Evolutionary conservation across 192 early-diverging fungal genomes (phyloP), one percentile per base, ranked within the genome.

Genomic region (Mortierella alpina): DNA sequence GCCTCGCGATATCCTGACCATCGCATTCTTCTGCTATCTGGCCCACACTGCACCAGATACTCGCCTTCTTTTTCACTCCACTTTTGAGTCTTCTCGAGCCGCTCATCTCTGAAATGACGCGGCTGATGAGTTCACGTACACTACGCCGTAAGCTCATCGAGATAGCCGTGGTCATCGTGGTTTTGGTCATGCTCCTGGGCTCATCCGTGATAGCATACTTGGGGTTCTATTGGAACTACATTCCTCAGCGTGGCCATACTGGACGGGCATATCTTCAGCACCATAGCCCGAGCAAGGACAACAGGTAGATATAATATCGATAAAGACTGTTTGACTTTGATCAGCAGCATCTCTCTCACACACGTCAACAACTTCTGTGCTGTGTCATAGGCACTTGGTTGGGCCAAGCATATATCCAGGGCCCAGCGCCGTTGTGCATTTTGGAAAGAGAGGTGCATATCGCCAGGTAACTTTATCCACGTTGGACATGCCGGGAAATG

Each of bases 151-250:
- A 41, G 22, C 63, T 61, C 48, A 55, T 82, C 22, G 68, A 82
- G 50, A 31, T 65, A 6, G 40, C 73, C 22, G 67, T 82, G 45
- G 13, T 65, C 17, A 1, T 12, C 20, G 6, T 50, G 9, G 66
- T 59, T 4, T 5, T 71, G 11, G n/a, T 53, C 4, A 11, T 66
- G n/a, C 52, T 75, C 12, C 11, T 72, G 5, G 15, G 55, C 12
- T 15, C 67, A n/a, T 61, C 83, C n/a, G 48, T 82, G 6, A 0
- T 70, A 9, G 57, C 72, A 31, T 84, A 84, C 48, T 8, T 81
- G 18, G 66, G 45, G 6, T 84, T 84, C 48, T 84, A 84, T 46
- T 77, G 62, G 72, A 8, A 66, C 1, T 75, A 76, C 39, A 66
- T 84, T 18, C 83, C 83, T 3, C 63, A 73, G 63, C 54, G 69